Conservation (phyloP, 2,329 filamentous ascomycete species). For the Pseudopithomyces chartarum region DNA sequence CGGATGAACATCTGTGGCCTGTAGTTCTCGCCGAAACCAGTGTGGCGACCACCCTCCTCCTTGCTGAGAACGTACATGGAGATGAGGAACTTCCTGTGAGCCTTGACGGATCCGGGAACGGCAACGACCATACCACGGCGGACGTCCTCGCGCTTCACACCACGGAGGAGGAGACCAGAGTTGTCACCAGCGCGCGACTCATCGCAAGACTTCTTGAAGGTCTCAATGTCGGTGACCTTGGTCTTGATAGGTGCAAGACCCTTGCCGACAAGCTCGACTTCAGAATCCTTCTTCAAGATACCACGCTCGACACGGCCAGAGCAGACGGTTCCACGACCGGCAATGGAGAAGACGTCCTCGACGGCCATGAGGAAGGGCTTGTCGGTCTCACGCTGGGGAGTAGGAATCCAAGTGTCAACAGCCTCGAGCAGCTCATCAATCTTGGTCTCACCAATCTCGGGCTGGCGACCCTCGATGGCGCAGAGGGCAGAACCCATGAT, state of each 20-base stretch:
- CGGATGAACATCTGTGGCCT: constrained; percentile 95
- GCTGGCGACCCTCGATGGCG: constrained; percentile 83
- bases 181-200: constrained; percentile 97
- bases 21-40: constrained; percentile 95
- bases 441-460: constrained; percentile 84
- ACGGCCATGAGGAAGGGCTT: constrained; percentile 99
- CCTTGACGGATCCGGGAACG: constrained; percentile 80
- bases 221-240: constrained; percentile 99
- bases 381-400: constrained; percentile 88
- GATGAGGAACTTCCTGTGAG: constrained; percentile 88
- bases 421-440: constrained; percentile 90
- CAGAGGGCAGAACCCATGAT: constrained; percentile 96
- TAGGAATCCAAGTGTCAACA: constrained; percentile 96
- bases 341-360: constrained; percentile 67
- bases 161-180: constrained; percentile 94
- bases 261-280: constrained; percentile 95
- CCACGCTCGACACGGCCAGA: constrained; percentile 98
- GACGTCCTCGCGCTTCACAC: constrained; percentile 94
- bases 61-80: constrained; percentile 98
- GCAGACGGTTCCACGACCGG: constrained; percentile 91
- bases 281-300: constrained; percentile 87
- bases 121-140: constrained; percentile 92
- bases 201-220: constrained; percentile 99
- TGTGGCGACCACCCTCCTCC: constrained; percentile 97
- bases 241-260: constrained; percentile 84